Evolutionary conservation across 106 monocot species (phyloP).

Genomic region (Alisma plantagoaquatica): DNA sequence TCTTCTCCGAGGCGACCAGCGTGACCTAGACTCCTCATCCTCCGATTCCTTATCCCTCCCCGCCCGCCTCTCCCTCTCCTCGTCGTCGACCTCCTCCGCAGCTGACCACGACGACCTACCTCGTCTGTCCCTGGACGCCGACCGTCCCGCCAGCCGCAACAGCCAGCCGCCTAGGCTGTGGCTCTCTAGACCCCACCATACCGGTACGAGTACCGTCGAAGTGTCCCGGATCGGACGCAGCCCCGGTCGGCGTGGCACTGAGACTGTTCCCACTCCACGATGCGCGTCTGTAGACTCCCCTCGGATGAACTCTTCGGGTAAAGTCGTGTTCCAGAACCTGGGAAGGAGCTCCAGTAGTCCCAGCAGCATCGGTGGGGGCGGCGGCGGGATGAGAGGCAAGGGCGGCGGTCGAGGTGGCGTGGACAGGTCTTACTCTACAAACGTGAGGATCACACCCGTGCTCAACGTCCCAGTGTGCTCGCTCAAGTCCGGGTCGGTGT

Average conservation of each 20-base stretch:
- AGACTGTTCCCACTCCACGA: slow-evolving; percentile 3
- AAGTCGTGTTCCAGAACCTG: slow-evolving; percentile 54
- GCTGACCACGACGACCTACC: slow-evolving; percentile 45
- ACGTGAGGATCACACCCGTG: slow-evolving; percentile 33
- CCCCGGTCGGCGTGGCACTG: background rate
- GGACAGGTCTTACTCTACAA: slow-evolving; percentile 45
- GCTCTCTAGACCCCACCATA: background rate
- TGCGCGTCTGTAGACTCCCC: slow-evolving; percentile 49
- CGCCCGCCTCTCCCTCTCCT: slow-evolving; percentile 38
- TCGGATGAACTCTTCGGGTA: slow-evolving; percentile 69
- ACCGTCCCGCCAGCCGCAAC: too few species aligned
- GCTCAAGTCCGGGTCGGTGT: slow-evolving; percentile 15
- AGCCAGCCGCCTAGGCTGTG: too few species aligned
- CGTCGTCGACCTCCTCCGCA: slow-evolving; percentile 44
- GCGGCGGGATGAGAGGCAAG: slow-evolving; percentile 2
- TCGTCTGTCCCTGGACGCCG: slow-evolving; percentile 55
- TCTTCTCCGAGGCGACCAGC: slow-evolving; percentile 36
- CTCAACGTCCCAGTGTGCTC: slow-evolving; percentile 53
- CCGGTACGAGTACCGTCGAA: background rate
- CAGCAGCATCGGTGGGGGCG: slow-evolving; percentile 27
- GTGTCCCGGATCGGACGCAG: slow-evolving; percentile 4
- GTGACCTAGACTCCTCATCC: too few species aligned
- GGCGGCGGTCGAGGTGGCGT: slow-evolving; percentile 12
- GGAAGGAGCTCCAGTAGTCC: slow-evolving; percentile 67
- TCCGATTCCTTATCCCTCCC: slow-evolving; percentile 24